These are phyloP conservation scores for Daldinia sp. DNA, from an alignment of 2,329 filamentous ascomycete genomes.

Conservation along the genomic window DNA sequence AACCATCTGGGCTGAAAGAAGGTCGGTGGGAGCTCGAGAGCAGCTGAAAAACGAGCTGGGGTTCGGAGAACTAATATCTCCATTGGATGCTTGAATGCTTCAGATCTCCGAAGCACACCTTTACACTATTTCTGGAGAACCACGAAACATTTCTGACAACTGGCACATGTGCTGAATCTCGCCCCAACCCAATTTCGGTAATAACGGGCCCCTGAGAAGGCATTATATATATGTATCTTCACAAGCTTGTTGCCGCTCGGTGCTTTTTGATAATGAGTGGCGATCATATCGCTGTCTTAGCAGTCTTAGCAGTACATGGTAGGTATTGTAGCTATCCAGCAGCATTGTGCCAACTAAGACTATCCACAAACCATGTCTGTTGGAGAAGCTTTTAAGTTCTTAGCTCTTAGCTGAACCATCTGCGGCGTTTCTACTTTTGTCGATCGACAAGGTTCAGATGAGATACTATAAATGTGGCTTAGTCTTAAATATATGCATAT, in stretches of 20 bases:
- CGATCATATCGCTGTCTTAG: slow-evolving; percentile 18
- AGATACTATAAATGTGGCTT: neutral
- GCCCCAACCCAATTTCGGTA: slow-evolving; percentile 9
- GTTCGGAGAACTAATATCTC: slow-evolving; percentile 46
- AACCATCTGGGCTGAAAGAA: slow-evolving; percentile 46
- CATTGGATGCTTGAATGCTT: slow-evolving; percentile 43
- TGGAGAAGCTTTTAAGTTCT: neutral
- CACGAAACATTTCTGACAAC: slow-evolving; percentile 25
- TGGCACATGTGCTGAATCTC: slow-evolving; percentile 19
- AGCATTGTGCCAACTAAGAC: slow-evolving; percentile 6
- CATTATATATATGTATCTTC: slow-evolving; percentile 7
- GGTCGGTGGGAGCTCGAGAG: slow-evolving; percentile 34
- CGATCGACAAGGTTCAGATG: neutral
- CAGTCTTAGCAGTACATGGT: neutral
- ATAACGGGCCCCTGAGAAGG: slow-evolving; percentile 9
- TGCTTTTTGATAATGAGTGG: slow-evolving; percentile 14
- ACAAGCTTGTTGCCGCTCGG: slow-evolving; percentile 8
- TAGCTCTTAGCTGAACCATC: neutral
- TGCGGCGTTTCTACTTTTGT: neutral
- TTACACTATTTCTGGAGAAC: slow-evolving; percentile 14
- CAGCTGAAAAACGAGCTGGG: slow-evolving; percentile 48
- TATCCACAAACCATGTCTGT: neutral
- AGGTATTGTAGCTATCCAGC: neutral
- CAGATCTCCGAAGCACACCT: slow-evolving; percentile 21
- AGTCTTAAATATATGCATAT: neutral